Evolutionary conservation across 78 protist species (phyloP), one percentile per base, ranked within the genome.

Genomic region (Guillardia theta): DNA sequence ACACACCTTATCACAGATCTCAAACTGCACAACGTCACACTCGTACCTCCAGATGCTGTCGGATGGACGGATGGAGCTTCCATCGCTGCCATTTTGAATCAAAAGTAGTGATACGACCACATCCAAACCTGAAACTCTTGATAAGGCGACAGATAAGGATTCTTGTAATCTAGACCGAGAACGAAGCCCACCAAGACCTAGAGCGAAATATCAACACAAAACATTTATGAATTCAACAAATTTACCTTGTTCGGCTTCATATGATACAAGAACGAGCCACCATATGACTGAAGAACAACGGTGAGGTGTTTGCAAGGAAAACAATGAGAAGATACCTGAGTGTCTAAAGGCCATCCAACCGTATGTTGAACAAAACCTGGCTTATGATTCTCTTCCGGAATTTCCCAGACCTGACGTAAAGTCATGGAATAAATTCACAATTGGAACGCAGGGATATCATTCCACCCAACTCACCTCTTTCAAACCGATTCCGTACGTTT

Each of bases 221-320:
- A n/a, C n/a, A n/a, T n/a, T n/a, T n/a, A n/a, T n/a, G n/a, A n/a
- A n/a, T n/a, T n/a, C 97, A 24, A 92, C 58, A 15, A 22, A 12
- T 18, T 15, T 22, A 64, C 80, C 90, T 44, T 44, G 90, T 80
- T 80, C 19, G 46, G 46, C 58, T 96, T 98, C 64, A 93, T 18
- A 95, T 99, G 99, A 96, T 99, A 99, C 76, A 97, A 47, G 88
- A 98, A 98, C 27, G 98, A 93, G n/a, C 99, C 99, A 44, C 99
- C 99, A 64, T 95, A 97, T 5, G 98, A 96, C 70, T 58, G 70
- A n/a, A n/a, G 70, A n/a, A n/a, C n/a, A 15, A 15, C 10, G 58
- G 58, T 10, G 15, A 50, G 58, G 58, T 19, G 58, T 10, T 10
- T 19, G 70, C 39, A 27, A 58, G 70, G 70, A 30, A 58, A 0